Conservation (phyloP, 2,329 filamentous ascomycete species). For the Ascochyta rabiei region DNA sequence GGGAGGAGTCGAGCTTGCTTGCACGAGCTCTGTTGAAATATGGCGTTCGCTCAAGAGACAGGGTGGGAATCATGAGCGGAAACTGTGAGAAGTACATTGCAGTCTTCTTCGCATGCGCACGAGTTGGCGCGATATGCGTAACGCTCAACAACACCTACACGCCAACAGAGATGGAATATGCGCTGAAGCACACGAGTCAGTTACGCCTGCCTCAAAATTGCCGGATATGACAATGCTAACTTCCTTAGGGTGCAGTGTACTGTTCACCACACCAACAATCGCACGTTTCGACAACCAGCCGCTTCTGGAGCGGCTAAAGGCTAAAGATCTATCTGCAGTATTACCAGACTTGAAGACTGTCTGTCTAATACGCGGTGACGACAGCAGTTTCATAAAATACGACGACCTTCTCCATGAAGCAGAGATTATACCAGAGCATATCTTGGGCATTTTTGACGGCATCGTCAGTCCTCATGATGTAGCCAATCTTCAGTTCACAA, state of each 20-base stretch:
- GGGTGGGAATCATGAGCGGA: slow-evolving; percentile 75
- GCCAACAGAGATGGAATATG: slow-evolving; percentile 72
- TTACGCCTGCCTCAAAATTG: slow-evolving; percentile 1
- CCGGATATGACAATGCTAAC: neutral
- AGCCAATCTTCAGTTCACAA: slow-evolving; percentile 48
- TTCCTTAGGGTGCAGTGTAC: slow-evolving; percentile 66
- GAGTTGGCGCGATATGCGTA: slow-evolving; percentile 61
- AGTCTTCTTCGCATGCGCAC: slow-evolving; percentile 73
- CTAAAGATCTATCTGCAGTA: slow-evolving; percentile 20
- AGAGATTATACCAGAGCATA: slow-evolving; percentile 38
- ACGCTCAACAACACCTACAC: slow-evolving; percentile 87
- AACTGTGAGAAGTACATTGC: slow-evolving; percentile 65
- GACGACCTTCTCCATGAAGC: slow-evolving; percentile 57
- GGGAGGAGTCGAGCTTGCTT: slow-evolving; percentile 48
- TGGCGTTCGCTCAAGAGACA: slow-evolving; percentile 71
- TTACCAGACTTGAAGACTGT: slow-evolving; percentile 42
- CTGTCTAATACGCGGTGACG: slow-evolving; percentile 40
- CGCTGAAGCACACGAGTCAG: slow-evolving; percentile 71
- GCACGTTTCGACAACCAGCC: slow-evolving; percentile 68
- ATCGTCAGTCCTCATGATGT: slow-evolving; percentile 45
- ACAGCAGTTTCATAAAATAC: slow-evolving; percentile 64
- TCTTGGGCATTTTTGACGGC: slow-evolving; percentile 44
- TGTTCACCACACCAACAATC: slow-evolving; percentile 75
- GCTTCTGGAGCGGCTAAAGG: slow-evolving; percentile 55
- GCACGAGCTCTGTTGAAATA: slow-evolving; percentile 63